Base-by-base conservation (phyloP, 2,329 filamentous ascomycete species). In the Diaporthe sp. region DNA sequence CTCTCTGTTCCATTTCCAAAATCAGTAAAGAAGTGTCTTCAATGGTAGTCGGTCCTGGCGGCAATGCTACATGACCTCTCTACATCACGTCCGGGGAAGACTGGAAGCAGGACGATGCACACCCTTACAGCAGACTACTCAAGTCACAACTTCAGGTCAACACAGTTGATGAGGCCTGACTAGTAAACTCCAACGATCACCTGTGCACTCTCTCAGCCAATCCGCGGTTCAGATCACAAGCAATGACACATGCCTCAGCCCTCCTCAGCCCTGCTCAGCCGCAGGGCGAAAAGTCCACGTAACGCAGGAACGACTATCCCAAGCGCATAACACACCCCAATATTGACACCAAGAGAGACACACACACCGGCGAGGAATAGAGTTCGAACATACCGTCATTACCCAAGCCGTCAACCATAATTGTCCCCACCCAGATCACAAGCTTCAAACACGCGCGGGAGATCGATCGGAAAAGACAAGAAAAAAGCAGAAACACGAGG, bases 271-370 rank as follows among this genome's bases (percentile, higher is more conserved):
- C 44, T 25, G 6, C 28, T 39, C 65, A 55, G 46, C 46, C 46
- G 65, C 65, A 58, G 28, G 46, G 31, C 65, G 17, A 70, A 70
- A 10, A 70, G 31, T 53, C 46, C 46, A 70, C 46, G 65, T 34
- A 68, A 68, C 31, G 19, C 17, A 51, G 46, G n/a, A 55, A 65
- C 39, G 17, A 46, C 60, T 7, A 22, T 1, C 2, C 34, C 22
- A 70, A 70, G 65, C 65, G 65, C 65, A 70, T 70, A 55, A 70
- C n/a, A 70, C 12, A 2, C 65, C 15, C 49, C 9, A 19, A 49
- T 65, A 65, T 65, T 55, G 34, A 70, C 13, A 25, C 46, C 62
- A 37, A 10, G 13, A 15, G 22, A 25, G 6, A 39, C 7, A 55
- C 53, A 37, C 19, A 25, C 22, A 19, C 31, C n/a, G n/a, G 49